These are phyloP conservation scores for Candida labiduridarum DNA, from an alignment of 1,139 yeast genomes.

Conservation along the genomic window DNA sequence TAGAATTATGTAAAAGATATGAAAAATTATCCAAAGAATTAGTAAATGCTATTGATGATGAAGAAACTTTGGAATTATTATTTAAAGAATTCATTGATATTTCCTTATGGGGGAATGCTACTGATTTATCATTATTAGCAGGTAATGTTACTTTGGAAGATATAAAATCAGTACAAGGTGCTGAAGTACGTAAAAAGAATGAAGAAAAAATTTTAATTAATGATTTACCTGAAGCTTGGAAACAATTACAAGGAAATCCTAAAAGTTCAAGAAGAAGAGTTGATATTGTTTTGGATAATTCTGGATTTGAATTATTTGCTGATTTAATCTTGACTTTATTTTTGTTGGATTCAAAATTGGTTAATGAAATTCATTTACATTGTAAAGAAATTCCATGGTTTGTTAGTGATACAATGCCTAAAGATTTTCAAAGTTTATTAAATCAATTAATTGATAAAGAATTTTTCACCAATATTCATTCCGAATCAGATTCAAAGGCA, in stretches of 20 bases:
- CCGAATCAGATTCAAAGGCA: slow-evolving; percentile 21
- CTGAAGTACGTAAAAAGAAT: slow-evolving; percentile 78
- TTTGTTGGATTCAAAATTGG: slow-evolving; percentile 69
- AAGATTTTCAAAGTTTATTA: slow-evolving; percentile 68
- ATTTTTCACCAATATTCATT: slow-evolving; percentile 53
- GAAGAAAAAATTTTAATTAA: slow-evolving; percentile 82
- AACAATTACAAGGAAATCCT: slow-evolving; percentile 21
- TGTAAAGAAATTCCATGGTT: slow-evolving; percentile 95
- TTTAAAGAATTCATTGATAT: slow-evolving; percentile 83
- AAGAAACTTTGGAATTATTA: slow-evolving; percentile 52
- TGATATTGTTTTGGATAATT: slow-evolving; percentile 89
- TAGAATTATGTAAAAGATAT: slow-evolving; percentile 78
- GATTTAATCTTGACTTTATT: slow-evolving; percentile 79
- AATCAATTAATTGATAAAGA: slow-evolving; percentile 55
- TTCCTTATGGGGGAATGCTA: slow-evolving; percentile 97
- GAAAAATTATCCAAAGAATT: slow-evolving; percentile 35
- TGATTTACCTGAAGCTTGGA: slow-evolving; percentile 74
- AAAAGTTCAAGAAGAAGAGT: slow-evolving; percentile 43
- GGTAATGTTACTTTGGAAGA: slow-evolving; percentile 81
- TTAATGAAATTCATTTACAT: slow-evolving; percentile 70
- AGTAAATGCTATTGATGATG: slow-evolving; percentile 25
- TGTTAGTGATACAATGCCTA: slow-evolving; percentile 92
- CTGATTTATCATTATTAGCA: slow-evolving; percentile 86
- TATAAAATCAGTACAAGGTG: slow-evolving; percentile 88
- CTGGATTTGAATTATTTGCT: slow-evolving; percentile 93